Evolutionary conservation across 345 rosid genomes (phyloP).

Genomic region (Firmiana major): DNA sequence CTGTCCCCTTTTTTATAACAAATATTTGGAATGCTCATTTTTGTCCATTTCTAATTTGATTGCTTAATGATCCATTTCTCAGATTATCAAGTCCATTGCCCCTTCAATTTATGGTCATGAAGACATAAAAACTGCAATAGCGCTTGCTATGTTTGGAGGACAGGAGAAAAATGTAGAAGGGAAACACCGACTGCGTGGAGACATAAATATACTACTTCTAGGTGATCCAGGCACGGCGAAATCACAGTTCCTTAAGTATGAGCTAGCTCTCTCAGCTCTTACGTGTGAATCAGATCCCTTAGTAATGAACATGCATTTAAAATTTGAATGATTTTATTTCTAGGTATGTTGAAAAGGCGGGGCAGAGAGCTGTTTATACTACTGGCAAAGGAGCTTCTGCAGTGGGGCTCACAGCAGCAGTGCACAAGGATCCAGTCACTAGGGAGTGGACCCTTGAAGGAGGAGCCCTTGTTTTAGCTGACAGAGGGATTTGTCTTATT

Average conservation of each 20-base stretch:
- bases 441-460: conserved; percentile 99
- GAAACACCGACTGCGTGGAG: conserved; percentile 88
- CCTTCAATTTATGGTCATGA: conserved; percentile 99
- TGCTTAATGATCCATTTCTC: conserved; percentile 13
- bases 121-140: conserved; percentile 88
- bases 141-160: conserved; percentile 98
- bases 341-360: conserved; percentile 96
- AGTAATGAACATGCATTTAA: conserved; percentile 14
- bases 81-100: conserved; percentile 95
- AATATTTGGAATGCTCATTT: neutral
- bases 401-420: conserved; percentile 96
- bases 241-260: conserved; percentile 96
- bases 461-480: conserved; percentile 98
- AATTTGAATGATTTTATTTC: conserved; percentile 9
- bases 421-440: conserved; percentile 98
- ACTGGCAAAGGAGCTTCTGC: conserved; percentile 99
- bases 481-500: conserved; percentile 89
- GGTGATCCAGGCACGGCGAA: conserved; percentile 99
- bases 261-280: neutral
- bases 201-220: conserved; percentile 85
- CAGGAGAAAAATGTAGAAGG: conserved; percentile 95
- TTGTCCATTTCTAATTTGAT: neutral
- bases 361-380: conserved; percentile 98
- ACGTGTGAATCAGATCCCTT: neutral
- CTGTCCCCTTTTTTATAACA: neutral